phyloP scores from a whole-genome alignment of 345 rosid species.

The Eucalyptus pumila region DNA sequence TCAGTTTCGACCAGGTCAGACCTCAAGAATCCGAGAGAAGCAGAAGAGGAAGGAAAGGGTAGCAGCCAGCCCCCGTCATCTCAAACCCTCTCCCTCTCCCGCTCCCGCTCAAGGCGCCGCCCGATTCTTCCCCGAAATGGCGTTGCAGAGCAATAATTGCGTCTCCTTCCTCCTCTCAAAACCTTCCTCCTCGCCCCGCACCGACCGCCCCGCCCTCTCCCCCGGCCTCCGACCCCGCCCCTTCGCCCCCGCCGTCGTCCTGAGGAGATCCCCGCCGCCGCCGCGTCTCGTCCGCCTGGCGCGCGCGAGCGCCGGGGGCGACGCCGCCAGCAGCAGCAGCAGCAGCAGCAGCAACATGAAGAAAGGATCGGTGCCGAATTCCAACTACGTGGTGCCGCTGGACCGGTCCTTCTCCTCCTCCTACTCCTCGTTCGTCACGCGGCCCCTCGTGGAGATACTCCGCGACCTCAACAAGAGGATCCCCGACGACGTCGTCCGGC shows the following conservation, averaged over 20 bases:
- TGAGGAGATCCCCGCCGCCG: neutral
- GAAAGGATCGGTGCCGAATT: slow-evolving; percentile 46
- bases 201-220: neutral
- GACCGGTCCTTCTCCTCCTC: slow-evolving; percentile 50
- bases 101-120: neutral
- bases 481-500: slow-evolving; percentile 63
- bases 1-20: neutral
- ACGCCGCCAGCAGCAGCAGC: neutral
- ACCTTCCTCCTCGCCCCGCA: neutral
- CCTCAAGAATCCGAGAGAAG: neutral
- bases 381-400: slow-evolving; percentile 88
- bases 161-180: neutral
- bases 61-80: neutral
- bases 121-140: neutral
- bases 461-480: slow-evolving; percentile 94
- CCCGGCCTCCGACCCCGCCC: neutral
- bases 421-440: slow-evolving; percentile 58
- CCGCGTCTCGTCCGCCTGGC: neutral
- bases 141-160: neutral
- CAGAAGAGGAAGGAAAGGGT: neutral
- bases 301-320: slow-evolving; percentile 12
- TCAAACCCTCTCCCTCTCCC: neutral
- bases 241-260: neutral
- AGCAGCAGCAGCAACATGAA: slow-evolving; percentile 5
- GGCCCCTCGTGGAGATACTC: slow-evolving; percentile 93